Evolutionary conservation across 495 filamentous ascomycete genomes (phyloP).

Genomic region (Cladorrhinum samala): DNA sequence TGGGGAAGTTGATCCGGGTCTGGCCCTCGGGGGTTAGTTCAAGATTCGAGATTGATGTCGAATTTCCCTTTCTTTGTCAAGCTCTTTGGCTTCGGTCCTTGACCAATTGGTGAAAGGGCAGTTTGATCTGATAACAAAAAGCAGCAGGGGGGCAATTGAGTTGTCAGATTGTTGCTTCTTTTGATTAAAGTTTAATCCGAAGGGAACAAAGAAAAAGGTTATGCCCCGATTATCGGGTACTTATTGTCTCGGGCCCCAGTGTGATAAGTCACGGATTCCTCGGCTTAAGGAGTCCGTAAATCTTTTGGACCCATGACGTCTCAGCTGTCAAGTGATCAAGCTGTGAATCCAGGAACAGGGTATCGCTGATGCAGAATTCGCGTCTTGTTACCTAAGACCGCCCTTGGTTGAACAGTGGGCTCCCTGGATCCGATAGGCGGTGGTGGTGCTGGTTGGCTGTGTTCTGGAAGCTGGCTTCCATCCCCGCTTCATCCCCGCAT

Average conservation of each 20-base stretch:
- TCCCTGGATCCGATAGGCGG: not conserved
- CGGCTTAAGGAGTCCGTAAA: constrained; percentile 8
- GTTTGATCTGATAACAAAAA: too few species aligned
- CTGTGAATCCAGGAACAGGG: not conserved
- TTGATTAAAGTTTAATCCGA: too few species aligned
- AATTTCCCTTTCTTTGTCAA: not conserved
- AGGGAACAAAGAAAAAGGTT: not conserved
- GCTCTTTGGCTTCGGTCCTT: not conserved
- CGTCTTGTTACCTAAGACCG: constrained; percentile 6
- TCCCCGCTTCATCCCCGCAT: not conserved
- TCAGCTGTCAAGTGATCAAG: constrained; percentile 14
- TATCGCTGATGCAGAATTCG: too few species aligned
- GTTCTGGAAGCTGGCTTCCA: not conserved
- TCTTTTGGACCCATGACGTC: constrained; percentile 6
- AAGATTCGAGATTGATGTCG: too few species aligned
- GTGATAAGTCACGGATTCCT: constrained; percentile 2
- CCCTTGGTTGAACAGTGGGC: not conserved
- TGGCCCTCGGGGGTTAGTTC: too few species aligned
- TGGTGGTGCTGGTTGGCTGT: not conserved
- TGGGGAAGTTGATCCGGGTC: not conserved
- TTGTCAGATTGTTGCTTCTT: too few species aligned
- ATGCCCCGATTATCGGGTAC: not conserved
- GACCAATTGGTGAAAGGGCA: not conserved
- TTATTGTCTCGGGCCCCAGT: constrained; percentile 9
- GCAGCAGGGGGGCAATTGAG: too few species aligned